Base-by-base conservation (phyloP, 257 asterid species). In the Vinca minor region DNA sequence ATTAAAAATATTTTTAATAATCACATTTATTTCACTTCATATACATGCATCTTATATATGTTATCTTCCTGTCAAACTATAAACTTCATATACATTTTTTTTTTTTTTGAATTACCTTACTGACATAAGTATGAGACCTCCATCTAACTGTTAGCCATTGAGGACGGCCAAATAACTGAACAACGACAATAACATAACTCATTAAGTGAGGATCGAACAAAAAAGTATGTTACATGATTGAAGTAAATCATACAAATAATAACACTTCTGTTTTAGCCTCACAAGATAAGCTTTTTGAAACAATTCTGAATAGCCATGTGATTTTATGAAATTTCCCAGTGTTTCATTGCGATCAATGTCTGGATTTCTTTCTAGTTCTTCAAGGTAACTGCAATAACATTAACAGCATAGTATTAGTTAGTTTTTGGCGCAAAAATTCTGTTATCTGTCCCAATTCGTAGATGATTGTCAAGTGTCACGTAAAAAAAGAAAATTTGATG, bases 271-370 rank as follows among this genome's bases (percentile, higher is more conserved):
- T 64, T 49, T n/a, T n/a, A 75, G 46, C 56, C 94, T 89, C 76
- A 92, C 98, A 67, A 92, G 85, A 78, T 92, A 92, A 59, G 98
- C 98, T 76, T 84, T 84, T 77, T 81, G 89, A 70, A 92, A 92
- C 39, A 92, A 65, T 75, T 89, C 88, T 0, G 98, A 89, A 70
- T 89, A 92, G 11, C 96, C 88, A 26, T 72, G 91, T 4, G 96
- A 79, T 25, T 74, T 69, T 17, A 87, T 62, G 65, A 92, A 92
- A 45, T 84, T 81, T 0, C 97, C 95, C 26, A 92, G 69, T 3
- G 98, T 89, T 67, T 92, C 91, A 18, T 64, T 80, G 12, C 91
- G 85, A 56, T 85, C 97, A 8, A 87, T 81, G 66, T 89, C 94
- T 31, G 91, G 91, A 81, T 89, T 87, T 59, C 61, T 77, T 65